phyloP scores from a whole-genome alignment of 2,329 filamentous ascomycete genomes.

The Paraphaeosphaeria minitans region DNA sequence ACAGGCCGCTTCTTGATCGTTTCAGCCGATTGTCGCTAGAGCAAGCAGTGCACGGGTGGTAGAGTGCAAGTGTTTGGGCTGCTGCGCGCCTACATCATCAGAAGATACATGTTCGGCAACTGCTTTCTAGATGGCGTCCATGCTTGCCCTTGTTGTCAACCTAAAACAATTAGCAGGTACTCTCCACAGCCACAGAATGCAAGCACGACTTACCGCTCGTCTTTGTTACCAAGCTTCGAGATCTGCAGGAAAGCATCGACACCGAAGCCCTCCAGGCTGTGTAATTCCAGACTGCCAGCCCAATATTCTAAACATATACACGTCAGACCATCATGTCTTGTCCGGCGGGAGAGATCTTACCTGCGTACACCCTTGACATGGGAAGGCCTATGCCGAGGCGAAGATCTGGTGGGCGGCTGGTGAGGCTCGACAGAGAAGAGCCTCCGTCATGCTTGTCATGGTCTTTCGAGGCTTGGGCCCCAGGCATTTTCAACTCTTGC shows the following conservation, averaged over 20 bases:
- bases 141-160: slow-evolving; percentile 65
- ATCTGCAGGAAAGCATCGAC: slow-evolving; percentile 97
- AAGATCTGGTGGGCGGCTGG: slow-evolving; percentile 82
- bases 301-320: slow-evolving; percentile 72
- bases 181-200: neutral
- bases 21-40: neutral
- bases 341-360: slow-evolving; percentile 14
- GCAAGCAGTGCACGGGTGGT: neutral
- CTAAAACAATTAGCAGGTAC: slow-evolving; percentile 16
- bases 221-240: slow-evolving; percentile 95
- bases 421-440: slow-evolving; percentile 78
- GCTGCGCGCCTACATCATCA: neutral
- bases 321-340: neutral
- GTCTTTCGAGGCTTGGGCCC: slow-evolving; percentile 17
- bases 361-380: slow-evolving; percentile 87
- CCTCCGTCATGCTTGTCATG: slow-evolving; percentile 30
- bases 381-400: slow-evolving; percentile 91
- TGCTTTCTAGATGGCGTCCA: slow-evolving; percentile 53
- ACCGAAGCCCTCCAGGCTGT: slow-evolving; percentile 93
- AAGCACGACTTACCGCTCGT: slow-evolving; percentile 67
- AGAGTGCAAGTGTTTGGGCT: slow-evolving; percentile 1
- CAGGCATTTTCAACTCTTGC: slow-evolving; percentile 72
- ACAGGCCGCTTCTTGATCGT: neutral
- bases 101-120: neutral
- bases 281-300: slow-evolving; percentile 88